Evolutionary conservation across 768 basidiomycete genomes (phyloP).

Genomic region (Chlorophyllum brunneum): DNA sequence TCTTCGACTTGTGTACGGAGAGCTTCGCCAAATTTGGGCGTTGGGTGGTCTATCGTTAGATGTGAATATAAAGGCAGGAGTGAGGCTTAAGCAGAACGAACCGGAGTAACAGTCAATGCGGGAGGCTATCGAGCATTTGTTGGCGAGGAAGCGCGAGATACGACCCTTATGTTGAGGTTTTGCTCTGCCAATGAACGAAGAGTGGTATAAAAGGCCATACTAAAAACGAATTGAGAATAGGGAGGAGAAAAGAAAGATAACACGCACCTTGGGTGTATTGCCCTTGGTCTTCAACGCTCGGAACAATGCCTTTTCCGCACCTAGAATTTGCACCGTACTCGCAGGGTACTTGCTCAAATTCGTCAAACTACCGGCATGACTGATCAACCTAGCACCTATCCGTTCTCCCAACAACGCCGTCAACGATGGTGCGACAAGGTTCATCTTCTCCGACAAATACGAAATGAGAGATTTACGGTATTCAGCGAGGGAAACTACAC

Average conservation of each 20-base stretch:
- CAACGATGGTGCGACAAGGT: constrained; percentile 90
- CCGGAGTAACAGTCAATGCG: constrained; percentile 94
- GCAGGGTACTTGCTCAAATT: constrained; percentile 98
- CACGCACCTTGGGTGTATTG: constrained; percentile 87
- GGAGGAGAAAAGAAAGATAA: neutral
- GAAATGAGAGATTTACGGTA: constrained; percentile 88
- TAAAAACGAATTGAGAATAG: constrained; percentile 26
- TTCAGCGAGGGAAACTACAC: constrained; percentile 88
- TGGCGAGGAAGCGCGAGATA: constrained; percentile 97
- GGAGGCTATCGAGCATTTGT: constrained; percentile 97
- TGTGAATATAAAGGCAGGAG: constrained; percentile 1
- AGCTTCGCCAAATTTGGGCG: constrained; percentile 92
- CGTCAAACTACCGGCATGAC: constrained; percentile 93
- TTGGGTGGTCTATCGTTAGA: constrained; percentile 62
- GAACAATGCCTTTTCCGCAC: constrained; percentile 98
- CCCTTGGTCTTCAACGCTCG: constrained; percentile 97
- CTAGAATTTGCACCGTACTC: constrained; percentile 95
- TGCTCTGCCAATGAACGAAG: constrained; percentile 93
- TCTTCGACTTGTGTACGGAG: constrained; percentile 94
- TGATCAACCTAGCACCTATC: constrained; percentile 89
- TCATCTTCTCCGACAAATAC: constrained; percentile 96
- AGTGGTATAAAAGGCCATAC: constrained; percentile 98
- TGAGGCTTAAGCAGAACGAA: constrained; percentile 26
- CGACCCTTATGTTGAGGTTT: constrained; percentile 94
- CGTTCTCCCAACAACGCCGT: constrained; percentile 90